A percentile compares a stretch with the other conserved stretches of the same genome.
Evolutionary conservation across 306 rosid species (phyloP).

Genomic region (Cucumis hystrix): DNA sequence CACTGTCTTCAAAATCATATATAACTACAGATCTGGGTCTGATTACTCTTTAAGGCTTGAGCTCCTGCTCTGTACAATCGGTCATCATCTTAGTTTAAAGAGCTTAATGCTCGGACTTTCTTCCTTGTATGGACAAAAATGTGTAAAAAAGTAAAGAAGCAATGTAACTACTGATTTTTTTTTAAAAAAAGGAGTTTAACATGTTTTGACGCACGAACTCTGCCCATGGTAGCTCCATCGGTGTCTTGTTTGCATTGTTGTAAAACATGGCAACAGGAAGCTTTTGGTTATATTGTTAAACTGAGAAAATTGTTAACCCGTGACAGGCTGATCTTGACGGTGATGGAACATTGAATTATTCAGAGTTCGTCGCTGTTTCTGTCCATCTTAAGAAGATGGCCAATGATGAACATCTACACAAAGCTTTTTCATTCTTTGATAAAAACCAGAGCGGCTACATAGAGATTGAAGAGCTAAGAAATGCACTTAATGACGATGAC

Average conservation of each 20-base stretch:
- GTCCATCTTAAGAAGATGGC: constrained; percentile 68
- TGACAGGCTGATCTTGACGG: constrained; percentile 68
- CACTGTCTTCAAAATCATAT: background rate
- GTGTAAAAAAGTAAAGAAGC: background rate
- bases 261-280: background rate
- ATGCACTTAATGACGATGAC: constrained; percentile 50
- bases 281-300: background rate
- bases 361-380: constrained; percentile 70
- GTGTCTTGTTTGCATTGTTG: background rate
- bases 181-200: background rate
- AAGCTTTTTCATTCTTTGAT: constrained; percentile 78
- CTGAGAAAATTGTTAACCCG: background rate
- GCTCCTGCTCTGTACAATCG: background rate
- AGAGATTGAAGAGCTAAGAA: constrained; percentile 68
- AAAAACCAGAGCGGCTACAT: constrained; percentile 48
- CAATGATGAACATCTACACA: constrained; percentile 71
- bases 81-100: background rate
- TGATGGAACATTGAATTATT: constrained; percentile 72
- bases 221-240: background rate
- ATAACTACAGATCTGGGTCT: background rate
- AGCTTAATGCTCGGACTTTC: background rate
- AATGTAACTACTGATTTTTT: background rate
- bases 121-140: background rate
- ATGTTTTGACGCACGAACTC: background rate
- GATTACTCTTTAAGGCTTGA: background rate